Evolutionary conservation across 1,139 yeast genomes (phyloP).

Genomic region (Lodderomyces margitis): DNA sequence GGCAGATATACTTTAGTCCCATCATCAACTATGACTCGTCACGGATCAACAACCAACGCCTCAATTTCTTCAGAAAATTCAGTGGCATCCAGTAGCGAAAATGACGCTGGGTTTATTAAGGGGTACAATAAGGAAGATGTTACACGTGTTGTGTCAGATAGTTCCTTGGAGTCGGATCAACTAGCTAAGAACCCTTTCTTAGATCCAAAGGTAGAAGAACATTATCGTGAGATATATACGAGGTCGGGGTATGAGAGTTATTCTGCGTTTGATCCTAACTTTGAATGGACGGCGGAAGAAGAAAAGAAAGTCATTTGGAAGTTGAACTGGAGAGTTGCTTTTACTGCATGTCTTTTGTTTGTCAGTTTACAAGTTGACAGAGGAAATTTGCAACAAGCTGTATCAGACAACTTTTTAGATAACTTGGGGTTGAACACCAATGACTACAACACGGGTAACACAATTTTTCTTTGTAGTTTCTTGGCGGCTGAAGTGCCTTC

Average conservation of each 20-base stretch:
- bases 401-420: conserved; percentile 29
- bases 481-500: conserved; percentile 35
- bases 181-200: conserved; percentile 12
- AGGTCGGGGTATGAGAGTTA: conserved; percentile 33
- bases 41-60: too few relatives aligned
- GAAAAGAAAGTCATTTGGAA: conserved; percentile 26
- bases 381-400: conserved; percentile 31
- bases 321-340: conserved; percentile 27
- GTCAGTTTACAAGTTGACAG: conserved; percentile 33
- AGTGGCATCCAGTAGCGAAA: too few relatives aligned
- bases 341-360: conserved; percentile 30
- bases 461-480: conserved; percentile 28
- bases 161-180: conserved; percentile 7
- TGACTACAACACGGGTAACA: conserved; percentile 32
- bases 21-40: too few relatives aligned
- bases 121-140: too few relatives aligned
- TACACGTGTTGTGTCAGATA: not conserved
- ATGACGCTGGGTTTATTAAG: too few relatives aligned
- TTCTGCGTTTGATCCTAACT: conserved; percentile 32
- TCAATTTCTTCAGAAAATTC: too few relatives aligned
- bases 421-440: conserved; percentile 29
- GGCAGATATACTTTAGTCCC: too few relatives aligned
- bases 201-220: conserved; percentile 14
- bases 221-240: conserved; percentile 25
- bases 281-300: conserved; percentile 34